A percentile compares a stretch with the other conserved stretches of the same genome.
These are phyloP conservation scores for Gossypium australe DNA, from an alignment of 345 rosid species.

Conservation along the genomic window DNA sequence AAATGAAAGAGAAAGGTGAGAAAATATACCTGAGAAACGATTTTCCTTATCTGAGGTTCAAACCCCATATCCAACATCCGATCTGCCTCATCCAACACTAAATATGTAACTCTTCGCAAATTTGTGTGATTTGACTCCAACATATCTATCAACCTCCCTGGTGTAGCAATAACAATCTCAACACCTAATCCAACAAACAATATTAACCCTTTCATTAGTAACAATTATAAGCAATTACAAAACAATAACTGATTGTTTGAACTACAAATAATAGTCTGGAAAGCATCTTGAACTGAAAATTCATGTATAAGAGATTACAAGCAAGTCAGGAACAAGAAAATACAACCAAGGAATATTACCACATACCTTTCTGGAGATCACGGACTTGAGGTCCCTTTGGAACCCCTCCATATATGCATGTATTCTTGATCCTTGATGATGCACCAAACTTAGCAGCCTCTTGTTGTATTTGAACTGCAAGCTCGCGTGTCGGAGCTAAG, in stretches of 20 bases:
- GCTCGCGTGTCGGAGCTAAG: slow-evolving; percentile 98
- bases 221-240: slow-evolving; percentile 4
- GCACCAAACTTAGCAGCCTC: slow-evolving; percentile 96
- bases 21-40: slow-evolving; percentile 51
- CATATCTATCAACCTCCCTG: slow-evolving; percentile 98
- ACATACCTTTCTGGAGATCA: slow-evolving; percentile 97
- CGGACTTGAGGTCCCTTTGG: slow-evolving; percentile 99
- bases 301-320: not conserved
- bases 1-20: not conserved
- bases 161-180: slow-evolving; percentile 97
- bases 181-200: slow-evolving; percentile 45
- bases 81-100: slow-evolving; percentile 86
- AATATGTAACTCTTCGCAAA: slow-evolving; percentile 88
- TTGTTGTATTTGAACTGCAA: slow-evolving; percentile 99
- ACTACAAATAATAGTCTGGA: slow-evolving; percentile 5
- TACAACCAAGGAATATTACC: slow-evolving; percentile 28
- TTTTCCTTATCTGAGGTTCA: slow-evolving; percentile 90
- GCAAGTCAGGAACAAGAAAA: slow-evolving; percentile 23
- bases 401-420: slow-evolving; percentile 98
- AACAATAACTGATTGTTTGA: slow-evolving; percentile 5
- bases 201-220: not conserved
- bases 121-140: slow-evolving; percentile 91
- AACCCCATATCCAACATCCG: slow-evolving; percentile 56
- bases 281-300: slow-evolving; percentile 17
- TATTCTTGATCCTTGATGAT: slow-evolving; percentile 86